phyloP scores from a whole-genome alignment of 1,284 basidiomycete genomes.

The Ustilago tritici region DNA sequence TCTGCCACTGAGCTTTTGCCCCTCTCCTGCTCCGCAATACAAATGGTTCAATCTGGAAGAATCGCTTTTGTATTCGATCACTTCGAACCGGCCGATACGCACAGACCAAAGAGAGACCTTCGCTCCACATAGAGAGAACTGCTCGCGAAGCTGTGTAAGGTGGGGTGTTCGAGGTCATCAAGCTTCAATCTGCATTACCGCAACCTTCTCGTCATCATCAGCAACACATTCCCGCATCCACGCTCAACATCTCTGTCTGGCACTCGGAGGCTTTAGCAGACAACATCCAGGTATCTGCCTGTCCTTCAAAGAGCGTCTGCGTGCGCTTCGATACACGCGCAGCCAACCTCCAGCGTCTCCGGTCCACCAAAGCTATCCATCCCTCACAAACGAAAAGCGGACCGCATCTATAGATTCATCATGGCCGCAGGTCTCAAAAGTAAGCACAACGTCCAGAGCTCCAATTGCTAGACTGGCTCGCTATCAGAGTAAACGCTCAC shows the following conservation, averaged over 20 bases:
- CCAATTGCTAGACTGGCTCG: neutral
- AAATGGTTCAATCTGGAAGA: neutral
- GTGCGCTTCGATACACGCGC: neutral
- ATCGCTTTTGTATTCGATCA: slow-evolving; percentile 21
- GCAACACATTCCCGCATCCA: neutral
- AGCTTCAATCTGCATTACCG: slow-evolving; percentile 12
- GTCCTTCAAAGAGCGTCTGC: neutral
- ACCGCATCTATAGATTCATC: slow-evolving; percentile 16
- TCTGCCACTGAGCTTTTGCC: neutral
- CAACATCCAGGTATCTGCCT: neutral
- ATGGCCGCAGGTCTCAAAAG: slow-evolving; percentile 62
- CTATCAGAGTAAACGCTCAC: neutral
- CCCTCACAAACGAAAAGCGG: slow-evolving; percentile 6
- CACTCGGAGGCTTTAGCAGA: neutral
- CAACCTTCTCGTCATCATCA: neutral
- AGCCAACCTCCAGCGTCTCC: neutral
- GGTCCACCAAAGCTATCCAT: slow-evolving; percentile 11
- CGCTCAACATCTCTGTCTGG: neutral
- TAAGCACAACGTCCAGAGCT: slow-evolving; percentile 24
- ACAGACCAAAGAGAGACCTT: neutral
- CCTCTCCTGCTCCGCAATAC: neutral
- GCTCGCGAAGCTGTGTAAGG: neutral
- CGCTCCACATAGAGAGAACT: slow-evolving; percentile 16
- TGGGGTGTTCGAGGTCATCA: slow-evolving; percentile 7
- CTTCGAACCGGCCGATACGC: slow-evolving; percentile 17